Conservation (phyloP, 1,284 basidiomycete species). For the Cyathus pygmaeus region DNA sequence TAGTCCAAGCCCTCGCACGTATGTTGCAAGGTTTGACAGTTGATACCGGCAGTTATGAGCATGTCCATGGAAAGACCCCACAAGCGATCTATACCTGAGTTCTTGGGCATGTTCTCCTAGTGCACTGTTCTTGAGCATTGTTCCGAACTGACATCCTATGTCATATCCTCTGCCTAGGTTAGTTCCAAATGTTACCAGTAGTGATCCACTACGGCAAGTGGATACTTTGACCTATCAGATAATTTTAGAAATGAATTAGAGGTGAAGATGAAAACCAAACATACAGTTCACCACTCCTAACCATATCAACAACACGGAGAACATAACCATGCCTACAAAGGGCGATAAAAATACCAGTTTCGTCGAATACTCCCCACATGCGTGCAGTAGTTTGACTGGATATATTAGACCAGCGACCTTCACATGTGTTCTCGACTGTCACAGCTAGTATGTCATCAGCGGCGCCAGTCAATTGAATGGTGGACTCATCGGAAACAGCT, state of each 20-base stretch:
- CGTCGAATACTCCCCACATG: constrained; percentile 43
- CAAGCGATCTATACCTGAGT: constrained; percentile 16
- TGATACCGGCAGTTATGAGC: constrained; percentile 42
- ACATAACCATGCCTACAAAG: constrained; percentile 30
- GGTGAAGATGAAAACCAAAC: background rate
- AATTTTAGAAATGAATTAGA: background rate
- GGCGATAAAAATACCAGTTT: constrained; percentile 38
- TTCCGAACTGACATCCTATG: constrained; percentile 30
- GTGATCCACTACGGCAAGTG: constrained; percentile 31
- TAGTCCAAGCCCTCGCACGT: constrained; percentile 34
- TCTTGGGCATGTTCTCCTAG: constrained; percentile 11
- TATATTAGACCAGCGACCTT: constrained; percentile 35
- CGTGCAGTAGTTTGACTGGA: constrained; percentile 15
- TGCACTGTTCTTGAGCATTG: constrained; percentile 16
- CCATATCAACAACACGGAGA: constrained; percentile 24
- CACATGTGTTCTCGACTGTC: constrained; percentile 18
- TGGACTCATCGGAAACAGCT: background rate
- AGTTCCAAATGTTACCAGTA: constrained; percentile 32
- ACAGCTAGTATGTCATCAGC: too few relatives aligned
- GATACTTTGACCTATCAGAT: constrained; percentile 43
- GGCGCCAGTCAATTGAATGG: too few relatives aligned
- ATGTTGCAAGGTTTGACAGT: constrained; percentile 27
- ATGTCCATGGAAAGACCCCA: constrained; percentile 43
- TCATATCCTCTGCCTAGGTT: constrained; percentile 37
- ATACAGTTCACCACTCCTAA: constrained; percentile 30